Base-by-base conservation (phyloP, 805 yeast species). In the Ogataea trehaloabstinens region DNA sequence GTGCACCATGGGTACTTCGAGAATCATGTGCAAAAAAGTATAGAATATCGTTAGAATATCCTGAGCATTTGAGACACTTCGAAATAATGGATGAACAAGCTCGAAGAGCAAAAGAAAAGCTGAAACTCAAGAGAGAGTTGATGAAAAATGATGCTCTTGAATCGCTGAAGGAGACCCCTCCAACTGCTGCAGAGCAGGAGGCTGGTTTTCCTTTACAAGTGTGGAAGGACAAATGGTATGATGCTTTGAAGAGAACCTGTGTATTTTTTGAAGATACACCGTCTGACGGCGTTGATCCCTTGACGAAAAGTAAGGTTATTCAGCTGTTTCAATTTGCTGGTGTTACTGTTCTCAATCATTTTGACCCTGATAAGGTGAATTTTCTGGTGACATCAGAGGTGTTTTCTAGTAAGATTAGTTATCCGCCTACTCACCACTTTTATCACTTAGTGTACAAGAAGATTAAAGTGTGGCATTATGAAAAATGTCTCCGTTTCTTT, bases 1-100 rank as follows among this genome's bases (percentile, higher is more conserved):
- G 98, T 3, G 91, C 97, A 3, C 98, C 98, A 3, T 93, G 98
- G 98, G 80, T 91, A 16, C 93, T 93, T 12, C 85, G 82, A 56
- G 79, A 77, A 19, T 80, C 82, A 48, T 87, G 77, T 59, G 93
- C 93, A 0, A 70, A 69, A 40, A 73, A 73, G 51, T 87, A 81
- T 58, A 66, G 85, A 48, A 84, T 87, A 15, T 74, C 82, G 8
- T 67, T 70, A 13, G 80, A 71, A 28, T 74, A 71, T 48, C 87
- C 87, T 1, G 69, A 73, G 5, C 74, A 78, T 40, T 61, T 81
- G 40, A 66, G 65, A 41, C 70, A 66, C 21, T 58, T 41, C 34
- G 53, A 52, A 35, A 31, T 42, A 13, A 20, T 27, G 3, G 46
- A 38, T 12, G 44, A 44, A 3, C 33, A 38, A 6, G 16, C 27